A percentile compares a stretch with the other conserved stretches of the same genome.
These are phyloP conservation scores for Hypoxylon sp. DNA, from an alignment of 2,329 filamentous ascomycete genomes.

Conservation along the genomic window DNA sequence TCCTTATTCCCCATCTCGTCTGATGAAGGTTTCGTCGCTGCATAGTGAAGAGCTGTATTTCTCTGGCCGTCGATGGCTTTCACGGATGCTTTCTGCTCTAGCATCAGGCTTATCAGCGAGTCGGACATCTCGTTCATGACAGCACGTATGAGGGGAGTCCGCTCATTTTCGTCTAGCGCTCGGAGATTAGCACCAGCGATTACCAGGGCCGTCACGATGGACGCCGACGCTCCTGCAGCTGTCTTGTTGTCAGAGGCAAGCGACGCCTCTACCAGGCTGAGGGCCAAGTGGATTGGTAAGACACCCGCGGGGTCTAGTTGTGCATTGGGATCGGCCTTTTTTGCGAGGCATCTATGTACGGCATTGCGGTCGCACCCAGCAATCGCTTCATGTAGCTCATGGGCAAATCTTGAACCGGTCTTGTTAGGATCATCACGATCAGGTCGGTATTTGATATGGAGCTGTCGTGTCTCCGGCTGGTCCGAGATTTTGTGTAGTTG, in stretches of 20 bases:
- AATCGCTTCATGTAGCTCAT: conserved; percentile 40
- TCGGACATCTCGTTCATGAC: conserved; percentile 43
- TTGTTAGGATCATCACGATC: conserved; percentile 24
- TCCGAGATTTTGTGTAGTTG: conserved; percentile 28
- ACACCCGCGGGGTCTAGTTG: conserved; percentile 31
- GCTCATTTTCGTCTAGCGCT: conserved; percentile 30
- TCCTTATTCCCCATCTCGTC: conserved; percentile 39
- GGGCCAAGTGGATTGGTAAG: conserved; percentile 39
- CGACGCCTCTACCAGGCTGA: conserved; percentile 32
- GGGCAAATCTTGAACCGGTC: conserved; percentile 24
- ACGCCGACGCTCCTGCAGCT: conserved; percentile 28
- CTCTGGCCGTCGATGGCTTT: conserved; percentile 38
- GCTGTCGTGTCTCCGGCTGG: conserved; percentile 31
- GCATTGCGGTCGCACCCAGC: conserved; percentile 31
- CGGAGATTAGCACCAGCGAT: conserved; percentile 39
- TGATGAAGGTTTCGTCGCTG: conserved; percentile 35
- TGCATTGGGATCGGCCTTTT: conserved; percentile 37
- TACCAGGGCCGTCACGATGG: conserved; percentile 39
- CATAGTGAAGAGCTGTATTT: conserved; percentile 43
- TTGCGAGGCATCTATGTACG: conserved; percentile 39
- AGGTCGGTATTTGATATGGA: conserved; percentile 37
- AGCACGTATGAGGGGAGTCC: conserved; percentile 41
- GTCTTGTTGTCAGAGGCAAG: conserved; percentile 36
- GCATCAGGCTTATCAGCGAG: conserved; percentile 39
- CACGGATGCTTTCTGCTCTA: conserved; percentile 39